Base-by-base conservation (phyloP, 768 basidiomycete genomes). In the Termitomyces bulborhizus region DNA sequence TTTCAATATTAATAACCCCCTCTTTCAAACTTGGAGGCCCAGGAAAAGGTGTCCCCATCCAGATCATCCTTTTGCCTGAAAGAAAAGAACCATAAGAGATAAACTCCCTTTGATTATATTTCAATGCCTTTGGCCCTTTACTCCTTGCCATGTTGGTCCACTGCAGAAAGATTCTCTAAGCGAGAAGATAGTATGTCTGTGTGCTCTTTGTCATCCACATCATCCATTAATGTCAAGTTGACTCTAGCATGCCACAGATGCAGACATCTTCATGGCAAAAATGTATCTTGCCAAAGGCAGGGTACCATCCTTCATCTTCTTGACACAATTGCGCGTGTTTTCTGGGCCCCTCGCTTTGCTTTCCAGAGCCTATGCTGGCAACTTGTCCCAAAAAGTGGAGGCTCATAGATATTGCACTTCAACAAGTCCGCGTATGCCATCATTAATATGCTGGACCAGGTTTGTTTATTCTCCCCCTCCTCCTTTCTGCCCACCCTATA, bases 121-220 rank as follows among this genome's bases (percentile, higher is more conserved):
- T 95, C 79, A 94, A 94, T 65, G 87, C 88, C 40, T 92, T 91
- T 65, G 86, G 85, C 0, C 81, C 86, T 6, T 76, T 92, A 48
- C 77, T 91, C 18, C 81, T 57, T 96, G 95, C 68, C 93, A 93
- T 63, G 73, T 95, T 3, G 96, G 95, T 0, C 96, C 93, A 0
- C 65, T 98, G 61, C 88, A 93, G 64, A 93, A 96, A 70, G 98
- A 99, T 73, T 99, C 98, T 77, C 73, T 97, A 24, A 97, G 97
- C 6, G 97, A 99, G 76, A 93, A 86, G 64, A 88, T 97, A 36
- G 48, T 37, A 7, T 1, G 34, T n/a, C n/a, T n/a, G n/a, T 36
- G 27, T 24, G 8, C 32, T 12, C 0, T 15, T 12, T 1, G 1
- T 27, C 12, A 4, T 15, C 12, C 0, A 4, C 4, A 13, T 36